A percentile compares a stretch with the other conserved stretches of the same genome.
These are phyloP conservation scores for Zanthoxylum bungeanum DNA, from an alignment of 345 rosid genomes.

Conservation along the genomic window DNA sequence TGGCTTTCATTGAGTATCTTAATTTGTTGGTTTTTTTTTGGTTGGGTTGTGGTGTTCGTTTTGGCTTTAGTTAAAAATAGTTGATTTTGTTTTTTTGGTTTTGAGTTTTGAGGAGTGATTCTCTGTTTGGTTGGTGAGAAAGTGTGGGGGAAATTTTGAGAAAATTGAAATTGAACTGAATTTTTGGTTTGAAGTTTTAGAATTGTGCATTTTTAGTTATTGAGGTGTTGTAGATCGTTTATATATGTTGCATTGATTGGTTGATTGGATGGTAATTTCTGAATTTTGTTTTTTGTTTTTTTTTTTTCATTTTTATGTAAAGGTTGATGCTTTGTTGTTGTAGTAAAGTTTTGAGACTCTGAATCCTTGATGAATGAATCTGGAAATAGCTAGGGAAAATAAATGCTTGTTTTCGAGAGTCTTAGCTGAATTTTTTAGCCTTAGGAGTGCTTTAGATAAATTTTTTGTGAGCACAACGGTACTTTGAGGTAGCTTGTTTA, in stretches of 20 bases:
- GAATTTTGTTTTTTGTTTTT: background rate
- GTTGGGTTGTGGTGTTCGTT: background rate
- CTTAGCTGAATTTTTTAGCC: background rate
- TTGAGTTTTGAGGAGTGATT: slow-evolving; percentile 5
- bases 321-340: background rate
- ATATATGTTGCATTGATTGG: slow-evolving; percentile 6
- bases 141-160: background rate
- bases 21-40: background rate
- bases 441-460: background rate
- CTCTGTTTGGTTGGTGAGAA: slow-evolving; percentile 13
- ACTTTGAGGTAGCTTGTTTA: background rate
- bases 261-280: background rate
- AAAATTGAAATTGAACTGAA: slow-evolving; percentile 1
- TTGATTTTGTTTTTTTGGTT: background rate
- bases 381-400: background rate
- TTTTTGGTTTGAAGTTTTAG: background rate
- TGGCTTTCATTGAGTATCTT: background rate
- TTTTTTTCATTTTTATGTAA: background rate
- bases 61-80: background rate
- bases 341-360: slow-evolving; percentile 3
- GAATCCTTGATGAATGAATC: slow-evolving; percentile 11
- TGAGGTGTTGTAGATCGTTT: slow-evolving; percentile 4
- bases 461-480: no score
- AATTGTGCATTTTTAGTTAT: background rate
- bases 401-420: background rate